Conservation (phyloP, 495 filamentous ascomycete species). For the Penicillium fimorum region DNA sequence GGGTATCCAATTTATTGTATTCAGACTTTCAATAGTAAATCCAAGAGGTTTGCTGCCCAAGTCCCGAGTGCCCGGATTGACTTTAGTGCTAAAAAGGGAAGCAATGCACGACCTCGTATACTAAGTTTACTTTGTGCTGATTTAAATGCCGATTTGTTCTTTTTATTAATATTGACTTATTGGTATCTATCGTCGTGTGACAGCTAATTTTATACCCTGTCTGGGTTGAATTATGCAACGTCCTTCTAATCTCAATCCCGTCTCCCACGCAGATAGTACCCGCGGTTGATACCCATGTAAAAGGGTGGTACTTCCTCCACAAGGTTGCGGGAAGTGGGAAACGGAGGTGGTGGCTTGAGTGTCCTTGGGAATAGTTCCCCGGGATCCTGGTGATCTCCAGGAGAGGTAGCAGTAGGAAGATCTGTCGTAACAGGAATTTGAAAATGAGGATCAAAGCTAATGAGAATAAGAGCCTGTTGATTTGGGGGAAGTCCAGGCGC, state of each 20-base stretch:
- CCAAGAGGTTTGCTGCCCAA: neutral
- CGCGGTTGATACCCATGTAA: slow-evolving; percentile 36
- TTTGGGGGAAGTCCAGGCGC: slow-evolving; percentile 39
- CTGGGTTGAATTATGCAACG: neutral
- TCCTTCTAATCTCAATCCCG: neutral
- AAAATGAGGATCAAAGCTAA: slow-evolving; percentile 63
- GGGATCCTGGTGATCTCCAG: neutral
- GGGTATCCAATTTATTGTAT: neutral
- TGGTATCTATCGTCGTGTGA: neutral
- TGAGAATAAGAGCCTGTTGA: slow-evolving; percentile 53
- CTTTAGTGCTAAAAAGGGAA: neutral
- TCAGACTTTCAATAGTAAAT: neutral
- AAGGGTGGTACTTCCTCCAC: slow-evolving; percentile 35
- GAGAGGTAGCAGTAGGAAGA: slow-evolving; percentile 1
- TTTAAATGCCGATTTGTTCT: neutral
- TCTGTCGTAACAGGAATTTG: slow-evolving; percentile 33
- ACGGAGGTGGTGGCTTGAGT: neutral
- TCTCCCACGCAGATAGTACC: slow-evolving; percentile 40
- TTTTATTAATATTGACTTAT: neutral
- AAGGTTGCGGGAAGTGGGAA: neutral
- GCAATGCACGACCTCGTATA: slow-evolving; percentile 5
- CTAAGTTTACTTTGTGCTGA: neutral
- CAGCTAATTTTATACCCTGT: neutral
- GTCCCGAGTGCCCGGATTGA: neutral
- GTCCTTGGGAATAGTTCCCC: slow-evolving; percentile 4